phyloP scores from a whole-genome alignment of 345 rosid species.

The Eutrema heterophyllum region DNA sequence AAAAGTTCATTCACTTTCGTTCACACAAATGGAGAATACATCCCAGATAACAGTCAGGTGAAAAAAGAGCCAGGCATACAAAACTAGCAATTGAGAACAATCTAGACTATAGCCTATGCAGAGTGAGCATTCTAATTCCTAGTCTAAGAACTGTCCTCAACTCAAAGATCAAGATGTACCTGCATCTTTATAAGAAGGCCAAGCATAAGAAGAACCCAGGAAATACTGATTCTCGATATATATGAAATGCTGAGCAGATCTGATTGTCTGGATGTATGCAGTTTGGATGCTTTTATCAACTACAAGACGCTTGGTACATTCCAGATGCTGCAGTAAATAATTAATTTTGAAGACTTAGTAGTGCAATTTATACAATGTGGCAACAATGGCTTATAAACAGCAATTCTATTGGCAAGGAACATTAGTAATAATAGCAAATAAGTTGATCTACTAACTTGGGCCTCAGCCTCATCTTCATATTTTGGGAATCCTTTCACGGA shows the following conservation, averaged over 20 bases:
- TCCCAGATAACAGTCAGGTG: not conserved
- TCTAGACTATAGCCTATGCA: not conserved
- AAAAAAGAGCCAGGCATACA: not conserved
- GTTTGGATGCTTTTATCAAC: conserved; percentile 93
- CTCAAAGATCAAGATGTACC: conserved; percentile 39
- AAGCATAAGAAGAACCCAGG: conserved; percentile 94
- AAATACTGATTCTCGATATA: conserved; percentile 98
- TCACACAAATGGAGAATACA: not conserved
- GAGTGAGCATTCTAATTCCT: not conserved
- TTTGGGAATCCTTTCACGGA: conserved; percentile 84
- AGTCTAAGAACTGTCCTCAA: conserved; percentile 1
- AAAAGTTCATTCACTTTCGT: not conserved
- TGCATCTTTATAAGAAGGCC: conserved; percentile 84
- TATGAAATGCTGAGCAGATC: conserved; percentile 95
- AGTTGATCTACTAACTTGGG: conserved; percentile 43
- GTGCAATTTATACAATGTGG: not conserved
- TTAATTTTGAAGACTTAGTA: conserved; percentile 2
- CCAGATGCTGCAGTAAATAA: conserved; percentile 63
- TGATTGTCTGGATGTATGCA: conserved; percentile 93
- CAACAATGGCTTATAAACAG: not conserved
- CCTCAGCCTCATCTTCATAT: conserved; percentile 34
- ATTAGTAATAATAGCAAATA: not conserved
- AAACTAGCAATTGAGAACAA: not conserved
- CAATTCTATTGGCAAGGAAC: not conserved
- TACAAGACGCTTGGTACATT: conserved; percentile 53